phyloP scores from a whole-genome alignment of 176 grass and related monocot species.

The Melocanna baccifera region DNA sequence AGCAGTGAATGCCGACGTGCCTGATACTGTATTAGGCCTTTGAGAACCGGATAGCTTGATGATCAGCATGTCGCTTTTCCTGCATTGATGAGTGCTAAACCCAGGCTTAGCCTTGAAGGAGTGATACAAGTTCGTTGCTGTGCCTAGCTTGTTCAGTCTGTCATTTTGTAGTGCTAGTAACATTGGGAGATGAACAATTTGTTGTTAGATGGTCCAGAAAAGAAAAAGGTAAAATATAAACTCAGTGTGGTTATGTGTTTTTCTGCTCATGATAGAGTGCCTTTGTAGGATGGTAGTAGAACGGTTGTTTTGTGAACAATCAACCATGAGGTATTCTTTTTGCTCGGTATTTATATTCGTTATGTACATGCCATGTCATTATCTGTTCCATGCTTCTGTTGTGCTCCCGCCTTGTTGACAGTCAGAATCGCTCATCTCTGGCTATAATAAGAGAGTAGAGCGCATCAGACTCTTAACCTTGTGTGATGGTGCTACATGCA shows the following conservation, averaged over 20 bases:
- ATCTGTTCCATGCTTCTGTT: not conserved
- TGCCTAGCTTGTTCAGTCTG: constrained; percentile 10
- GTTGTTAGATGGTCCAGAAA: constrained; percentile 2
- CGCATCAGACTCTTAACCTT: not conserved
- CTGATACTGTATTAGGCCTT: constrained; percentile 8
- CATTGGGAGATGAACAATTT: constrained; percentile 9
- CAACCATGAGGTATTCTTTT: not conserved
- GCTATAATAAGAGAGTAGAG: not conserved
- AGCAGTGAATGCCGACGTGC: constrained; percentile 1
- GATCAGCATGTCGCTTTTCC: not conserved
- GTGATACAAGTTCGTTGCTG: not conserved
- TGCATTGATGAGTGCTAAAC: constrained; percentile 25
- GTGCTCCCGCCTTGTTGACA: not conserved
- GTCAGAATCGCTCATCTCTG: not conserved
- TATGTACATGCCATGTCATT: not conserved
- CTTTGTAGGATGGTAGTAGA: constrained; percentile 15
- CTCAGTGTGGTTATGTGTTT: not conserved
- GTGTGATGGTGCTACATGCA: not conserved
- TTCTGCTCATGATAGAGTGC: not conserved
- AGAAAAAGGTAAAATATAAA: not conserved
- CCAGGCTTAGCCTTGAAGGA: not conserved
- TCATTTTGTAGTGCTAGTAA: constrained; percentile 1
- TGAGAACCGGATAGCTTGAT: constrained; percentile 13
- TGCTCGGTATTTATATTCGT: not conserved
- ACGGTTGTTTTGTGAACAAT: constrained; percentile 1